A percentile compares a stretch with the other conserved stretches of the same genome.
phyloP scores from a whole-genome alignment of 176 grass and related monocot species.

The Tillandsia leiboldiana region DNA sequence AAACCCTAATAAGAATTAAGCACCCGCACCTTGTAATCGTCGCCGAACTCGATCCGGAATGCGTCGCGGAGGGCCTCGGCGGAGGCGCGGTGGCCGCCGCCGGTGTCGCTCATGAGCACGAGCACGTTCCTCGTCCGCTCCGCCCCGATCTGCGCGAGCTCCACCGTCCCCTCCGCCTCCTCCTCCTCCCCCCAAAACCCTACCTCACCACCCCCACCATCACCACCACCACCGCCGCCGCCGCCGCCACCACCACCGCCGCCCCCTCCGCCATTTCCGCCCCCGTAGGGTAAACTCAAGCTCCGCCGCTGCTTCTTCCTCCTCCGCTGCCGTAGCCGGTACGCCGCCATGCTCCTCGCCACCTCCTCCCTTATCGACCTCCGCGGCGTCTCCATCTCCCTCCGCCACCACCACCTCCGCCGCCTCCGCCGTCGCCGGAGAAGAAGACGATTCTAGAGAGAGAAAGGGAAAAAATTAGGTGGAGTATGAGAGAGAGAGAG shows the following conservation, averaged over 20 bases:
- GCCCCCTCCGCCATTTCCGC: too few relatives aligned
- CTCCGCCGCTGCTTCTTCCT: slow-evolving; percentile 41
- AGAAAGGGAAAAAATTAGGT: not conserved
- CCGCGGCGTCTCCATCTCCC: slow-evolving; percentile 36
- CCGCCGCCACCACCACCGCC: not conserved
- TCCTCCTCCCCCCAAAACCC: slow-evolving; percentile 80
- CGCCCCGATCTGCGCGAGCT: slow-evolving; percentile 82
- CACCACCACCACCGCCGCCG: slow-evolving; percentile 47
- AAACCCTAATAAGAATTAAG: not conserved
- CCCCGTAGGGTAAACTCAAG: slow-evolving; percentile 19
- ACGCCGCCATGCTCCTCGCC: slow-evolving; percentile 57
- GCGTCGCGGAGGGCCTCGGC: slow-evolving; percentile 92
- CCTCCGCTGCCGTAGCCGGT: slow-evolving; percentile 60
- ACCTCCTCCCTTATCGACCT: slow-evolving; percentile 75
- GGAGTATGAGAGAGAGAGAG: too few relatives aligned
- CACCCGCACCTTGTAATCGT: slow-evolving; percentile 62
- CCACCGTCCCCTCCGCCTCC: slow-evolving; percentile 60
- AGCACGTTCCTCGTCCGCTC: slow-evolving; percentile 86
- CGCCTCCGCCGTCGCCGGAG: not conserved
- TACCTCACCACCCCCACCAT: slow-evolving; percentile 55
- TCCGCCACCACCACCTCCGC: slow-evolving; percentile 34
- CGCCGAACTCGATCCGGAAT: slow-evolving; percentile 86
- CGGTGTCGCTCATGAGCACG: slow-evolving; percentile 96
- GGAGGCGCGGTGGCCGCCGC: slow-evolving; percentile 80
- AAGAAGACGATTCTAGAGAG: not conserved